phyloP scores from a whole-genome alignment of 441 rosid species.

The Populus hybrid region DNA sequence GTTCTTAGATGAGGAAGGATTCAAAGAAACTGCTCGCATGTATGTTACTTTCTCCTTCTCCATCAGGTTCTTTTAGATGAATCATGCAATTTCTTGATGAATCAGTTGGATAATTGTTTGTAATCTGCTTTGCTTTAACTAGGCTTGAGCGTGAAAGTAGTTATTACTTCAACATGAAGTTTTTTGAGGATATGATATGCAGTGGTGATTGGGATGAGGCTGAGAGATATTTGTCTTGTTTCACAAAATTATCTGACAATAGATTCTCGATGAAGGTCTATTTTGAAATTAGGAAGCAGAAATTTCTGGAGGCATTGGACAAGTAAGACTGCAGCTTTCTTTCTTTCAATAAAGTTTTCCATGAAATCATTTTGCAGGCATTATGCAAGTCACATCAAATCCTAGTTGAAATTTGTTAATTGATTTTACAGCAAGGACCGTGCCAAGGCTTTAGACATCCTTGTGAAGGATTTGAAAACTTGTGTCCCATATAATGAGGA shows the following conservation, averaged over 20 bases:
- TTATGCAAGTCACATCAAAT: background rate
- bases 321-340: slow-evolving; percentile 25
- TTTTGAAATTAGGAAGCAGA: slow-evolving; percentile 63
- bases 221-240: slow-evolving; percentile 53
- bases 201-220: slow-evolving; percentile 49
- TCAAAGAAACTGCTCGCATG: slow-evolving; percentile 45
- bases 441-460: slow-evolving; percentile 54
- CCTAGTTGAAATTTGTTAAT: background rate
- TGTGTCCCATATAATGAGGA: slow-evolving; percentile 36
- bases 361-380: background rate
- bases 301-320: slow-evolving; percentile 57
- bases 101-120: background rate
- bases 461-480: slow-evolving; percentile 50
- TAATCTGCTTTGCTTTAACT: background rate
- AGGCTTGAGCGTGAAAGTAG: slow-evolving; percentile 60
- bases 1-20: slow-evolving; percentile 54
- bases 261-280: slow-evolving; percentile 50
- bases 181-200: slow-evolving; percentile 47
- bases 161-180: slow-evolving; percentile 44
- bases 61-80: background rate
- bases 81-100: background rate
- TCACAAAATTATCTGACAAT: slow-evolving; percentile 43
- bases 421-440: slow-evolving; percentile 39
- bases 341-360: background rate
- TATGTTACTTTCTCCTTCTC: slow-evolving; percentile 16